Conservation (phyloP, 495 filamentous ascomycete species). For the Aspergillus incahuasiensis region DNA sequence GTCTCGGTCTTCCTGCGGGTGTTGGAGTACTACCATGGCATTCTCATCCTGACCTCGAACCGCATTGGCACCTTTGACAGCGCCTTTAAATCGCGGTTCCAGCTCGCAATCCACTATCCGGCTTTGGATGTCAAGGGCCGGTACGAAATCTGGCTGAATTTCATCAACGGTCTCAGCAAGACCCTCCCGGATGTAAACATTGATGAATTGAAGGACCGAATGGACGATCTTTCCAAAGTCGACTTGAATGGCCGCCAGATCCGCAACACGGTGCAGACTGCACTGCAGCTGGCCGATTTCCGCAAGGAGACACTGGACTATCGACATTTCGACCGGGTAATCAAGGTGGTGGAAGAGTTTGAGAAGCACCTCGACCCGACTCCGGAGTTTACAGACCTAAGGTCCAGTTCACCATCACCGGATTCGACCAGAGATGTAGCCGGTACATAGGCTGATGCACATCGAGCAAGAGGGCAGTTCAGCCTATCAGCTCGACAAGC, state of each 20-base stretch:
- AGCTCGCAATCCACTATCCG: conserved; percentile 25
- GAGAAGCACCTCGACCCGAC: not conserved
- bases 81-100: conserved; percentile 48
- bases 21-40: conserved; percentile 53
- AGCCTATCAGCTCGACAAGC: too few species aligned
- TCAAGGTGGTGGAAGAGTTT: not conserved
- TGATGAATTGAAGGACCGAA: conserved; percentile 3
- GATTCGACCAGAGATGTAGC: too few species aligned
- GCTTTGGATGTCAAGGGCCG: not conserved
- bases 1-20: conserved; percentile 51
- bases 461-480: too few species aligned
- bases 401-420: too few species aligned
- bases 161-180: conserved; percentile 25
- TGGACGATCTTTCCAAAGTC: conserved; percentile 16
- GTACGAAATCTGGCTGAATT: conserved; percentile 36
- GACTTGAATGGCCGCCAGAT: conserved; percentile 38
- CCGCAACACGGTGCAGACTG: conserved; percentile 24
- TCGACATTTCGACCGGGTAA: not conserved
- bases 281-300: conserved; percentile 2
- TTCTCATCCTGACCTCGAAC: conserved; percentile 34
- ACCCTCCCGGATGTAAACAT: not conserved
- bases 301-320: not conserved
- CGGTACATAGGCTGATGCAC: too few species aligned
- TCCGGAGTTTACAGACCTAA: too few species aligned
- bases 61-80: conserved; percentile 47